phyloP scores from a whole-genome alignment of 257 asterid genomes.

The Phtheirospermum japonicum region DNA sequence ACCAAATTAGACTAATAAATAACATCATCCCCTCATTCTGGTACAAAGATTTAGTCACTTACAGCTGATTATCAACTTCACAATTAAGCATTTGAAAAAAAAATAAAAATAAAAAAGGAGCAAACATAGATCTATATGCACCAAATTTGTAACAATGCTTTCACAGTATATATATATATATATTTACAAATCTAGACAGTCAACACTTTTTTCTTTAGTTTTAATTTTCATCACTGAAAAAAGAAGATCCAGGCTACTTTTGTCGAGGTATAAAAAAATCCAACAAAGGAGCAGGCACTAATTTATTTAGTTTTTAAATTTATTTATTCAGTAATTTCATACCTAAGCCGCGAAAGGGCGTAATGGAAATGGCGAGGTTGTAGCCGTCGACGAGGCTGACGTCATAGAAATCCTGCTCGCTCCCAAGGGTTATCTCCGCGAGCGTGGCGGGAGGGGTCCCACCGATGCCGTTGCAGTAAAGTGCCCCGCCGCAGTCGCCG shows the following conservation, averaged over 20 bases:
- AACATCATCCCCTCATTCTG: too few species aligned
- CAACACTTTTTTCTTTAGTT: too few species aligned
- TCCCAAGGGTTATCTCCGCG: constrained; percentile 60
- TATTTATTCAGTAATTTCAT: not conserved
- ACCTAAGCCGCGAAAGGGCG: constrained; percentile 59
- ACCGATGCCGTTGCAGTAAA: constrained; percentile 45
- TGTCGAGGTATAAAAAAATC: not conserved
- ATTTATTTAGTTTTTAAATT: too few species aligned
- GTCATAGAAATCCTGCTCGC: constrained; percentile 59
- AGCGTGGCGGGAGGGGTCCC: constrained; percentile 60
- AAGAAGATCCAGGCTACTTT: not conserved
- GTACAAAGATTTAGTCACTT: too few species aligned
- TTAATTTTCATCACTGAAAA: not conserved
- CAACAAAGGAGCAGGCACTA: not conserved
- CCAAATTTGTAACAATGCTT: not conserved
- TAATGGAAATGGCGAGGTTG: constrained; percentile 61
- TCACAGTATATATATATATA: too few species aligned
- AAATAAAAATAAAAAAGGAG: too few species aligned
- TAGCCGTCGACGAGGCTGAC: constrained; percentile 86
- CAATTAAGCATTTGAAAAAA: too few species aligned
- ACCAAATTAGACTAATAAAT: too few species aligned
- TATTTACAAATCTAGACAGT: too few species aligned
- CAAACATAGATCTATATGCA: not conserved
- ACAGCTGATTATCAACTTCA: too few species aligned
- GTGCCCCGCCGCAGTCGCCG: constrained; percentile 60